Evolutionary conservation across 371 early-diverging fungal species (phyloP).

Genomic region (Cokeromyces recurvatus): DNA sequence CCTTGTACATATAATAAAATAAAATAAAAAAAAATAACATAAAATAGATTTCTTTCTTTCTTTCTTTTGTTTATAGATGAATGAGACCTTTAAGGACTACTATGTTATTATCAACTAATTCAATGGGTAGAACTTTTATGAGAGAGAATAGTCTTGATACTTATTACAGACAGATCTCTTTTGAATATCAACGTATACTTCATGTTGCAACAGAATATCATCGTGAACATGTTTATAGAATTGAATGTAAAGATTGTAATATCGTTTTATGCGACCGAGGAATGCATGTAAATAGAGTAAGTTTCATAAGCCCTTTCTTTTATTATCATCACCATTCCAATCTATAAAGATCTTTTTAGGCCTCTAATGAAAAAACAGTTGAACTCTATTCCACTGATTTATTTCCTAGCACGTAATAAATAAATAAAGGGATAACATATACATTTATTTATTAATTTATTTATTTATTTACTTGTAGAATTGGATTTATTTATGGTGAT

Average conservation of each 20-base stretch:
- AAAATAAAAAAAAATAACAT: constrained; percentile 3
- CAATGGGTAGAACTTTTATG: no score
- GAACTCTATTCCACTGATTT: constrained; percentile 39
- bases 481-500: constrained; percentile 36
- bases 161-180: constrained; percentile 15
- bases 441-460: not conserved
- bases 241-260: constrained; percentile 33
- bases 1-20: not conserved
- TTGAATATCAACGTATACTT: constrained; percentile 25
- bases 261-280: constrained; percentile 30
- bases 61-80: no score
- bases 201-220: constrained; percentile 24
- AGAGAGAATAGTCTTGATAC: no score
- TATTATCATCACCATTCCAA: not conserved
- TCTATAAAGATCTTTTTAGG: not conserved
- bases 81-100: no score
- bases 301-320: not conserved
- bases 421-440: not conserved
- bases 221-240: constrained; percentile 34
- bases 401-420: constrained; percentile 31
- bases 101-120: no score
- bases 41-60: no score
- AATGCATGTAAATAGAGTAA: constrained; percentile 35
- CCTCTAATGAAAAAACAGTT: constrained; percentile 29
- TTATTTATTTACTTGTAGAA: constrained; percentile 6